Percentiles rank a stretch among this genome's conserved stretches.
Evolutionary conservation across 192 early-diverging fungal genomes (phyloP).

Genomic region (Phlyctochytrium arcticum): DNA sequence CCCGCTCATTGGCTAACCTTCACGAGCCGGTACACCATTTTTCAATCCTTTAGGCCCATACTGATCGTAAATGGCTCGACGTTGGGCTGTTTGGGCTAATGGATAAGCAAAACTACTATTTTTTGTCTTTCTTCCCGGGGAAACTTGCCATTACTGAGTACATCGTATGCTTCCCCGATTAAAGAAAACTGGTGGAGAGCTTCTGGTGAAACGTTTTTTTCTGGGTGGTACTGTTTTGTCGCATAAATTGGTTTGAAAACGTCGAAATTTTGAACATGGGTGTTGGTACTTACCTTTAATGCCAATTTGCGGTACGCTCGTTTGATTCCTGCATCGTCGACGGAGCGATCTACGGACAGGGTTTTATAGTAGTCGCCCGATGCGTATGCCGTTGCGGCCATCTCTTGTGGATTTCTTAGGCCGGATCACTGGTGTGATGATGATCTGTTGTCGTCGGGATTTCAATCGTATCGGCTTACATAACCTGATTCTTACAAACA

Average conservation of each 20-base stretch:
- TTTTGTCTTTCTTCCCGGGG: no score
- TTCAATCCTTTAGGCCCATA: conserved; percentile 49
- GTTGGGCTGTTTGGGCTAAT: conserved; percentile 32
- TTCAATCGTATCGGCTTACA: no score
- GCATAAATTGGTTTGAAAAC: neutral
- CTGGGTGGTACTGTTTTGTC: conserved; percentile 40
- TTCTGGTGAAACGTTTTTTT: conserved; percentile 40
- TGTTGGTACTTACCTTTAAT: conserved; percentile 36
- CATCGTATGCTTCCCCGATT: conserved; percentile 47
- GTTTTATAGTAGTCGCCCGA: conserved; percentile 90
- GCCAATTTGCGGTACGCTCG: conserved; percentile 61
- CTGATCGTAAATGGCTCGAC: conserved; percentile 53
- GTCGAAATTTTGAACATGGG: neutral
- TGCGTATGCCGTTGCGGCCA: neutral
- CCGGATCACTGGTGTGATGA: no score
- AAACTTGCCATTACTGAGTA: conserved; percentile 39
- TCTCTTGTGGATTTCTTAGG: neutral
- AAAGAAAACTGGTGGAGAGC: conserved; percentile 36
- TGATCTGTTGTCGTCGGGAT: no score
- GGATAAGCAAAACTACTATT: no score
- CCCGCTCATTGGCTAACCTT: conserved; percentile 20
- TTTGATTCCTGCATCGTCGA: conserved; percentile 65
- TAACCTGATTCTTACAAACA: no score
- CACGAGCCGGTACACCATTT: conserved; percentile 43
- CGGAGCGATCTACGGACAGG: conserved; percentile 68